Evolutionary conservation across 306 rosid species (phyloP).

Genomic region (Mucuna pruriens): DNA sequence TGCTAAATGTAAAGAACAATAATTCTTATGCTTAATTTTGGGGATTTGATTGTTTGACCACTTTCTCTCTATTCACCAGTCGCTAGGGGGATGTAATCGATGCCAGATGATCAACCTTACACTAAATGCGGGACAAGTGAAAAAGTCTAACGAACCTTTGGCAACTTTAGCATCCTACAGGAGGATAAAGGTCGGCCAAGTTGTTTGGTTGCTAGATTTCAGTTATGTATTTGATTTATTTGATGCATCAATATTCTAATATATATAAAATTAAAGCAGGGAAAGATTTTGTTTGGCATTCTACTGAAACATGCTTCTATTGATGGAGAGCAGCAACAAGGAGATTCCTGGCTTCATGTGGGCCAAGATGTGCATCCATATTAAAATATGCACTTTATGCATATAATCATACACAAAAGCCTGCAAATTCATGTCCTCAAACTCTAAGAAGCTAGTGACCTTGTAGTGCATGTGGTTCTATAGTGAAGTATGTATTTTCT

Average conservation of each 20-base stretch:
- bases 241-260: constrained; percentile 1
- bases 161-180: constrained; percentile 88
- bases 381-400: background rate
- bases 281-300: constrained; percentile 88
- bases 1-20: background rate
- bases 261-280: constrained; percentile 52
- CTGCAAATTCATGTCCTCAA: background rate
- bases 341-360: constrained; percentile 73
- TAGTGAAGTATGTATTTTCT: background rate
- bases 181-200: constrained; percentile 75
- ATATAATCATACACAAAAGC: background rate
- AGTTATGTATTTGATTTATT: background rate
- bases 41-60: background rate
- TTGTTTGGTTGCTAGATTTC: constrained; percentile 10
- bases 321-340: constrained; percentile 41
- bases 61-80: constrained; percentile 51
- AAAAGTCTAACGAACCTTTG: constrained; percentile 87
- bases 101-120: constrained; percentile 87
- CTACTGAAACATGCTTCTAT: constrained; percentile 61
- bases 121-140: constrained; percentile 54
- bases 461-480: background rate
- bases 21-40: background rate
- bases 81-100: constrained; percentile 93
- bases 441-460: background rate
- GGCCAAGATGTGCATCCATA: constrained; percentile 73